Evolutionary conservation across 1,139 yeast species (phyloP).

Genomic region (Candida smagusa): DNA sequence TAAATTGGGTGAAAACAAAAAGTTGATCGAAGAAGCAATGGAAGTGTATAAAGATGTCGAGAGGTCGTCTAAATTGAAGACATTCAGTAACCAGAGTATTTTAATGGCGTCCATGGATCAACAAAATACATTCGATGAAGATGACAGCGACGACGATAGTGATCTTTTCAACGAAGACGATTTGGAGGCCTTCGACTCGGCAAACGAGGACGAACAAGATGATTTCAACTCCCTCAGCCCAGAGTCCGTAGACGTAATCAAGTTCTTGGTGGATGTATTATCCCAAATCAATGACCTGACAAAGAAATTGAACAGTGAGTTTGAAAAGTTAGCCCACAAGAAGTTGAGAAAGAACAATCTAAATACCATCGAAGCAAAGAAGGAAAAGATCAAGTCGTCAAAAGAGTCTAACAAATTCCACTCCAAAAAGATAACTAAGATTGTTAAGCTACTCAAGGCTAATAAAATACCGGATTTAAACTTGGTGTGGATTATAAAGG

Average conservation of each 20-base stretch:
- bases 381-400: conserved; percentile 41
- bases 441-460: conserved; percentile 30
- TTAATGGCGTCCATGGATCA: conserved; percentile 43
- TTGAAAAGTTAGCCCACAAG: conserved; percentile 39
- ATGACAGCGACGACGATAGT: conserved; percentile 13
- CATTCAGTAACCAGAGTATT: conserved; percentile 46
- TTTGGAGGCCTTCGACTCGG: conserved; percentile 13
- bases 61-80: conserved; percentile 42
- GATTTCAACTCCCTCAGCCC: conserved; percentile 24
- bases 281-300: conserved; percentile 27
- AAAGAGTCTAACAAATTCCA: conserved; percentile 37
- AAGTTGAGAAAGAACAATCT: conserved; percentile 39
- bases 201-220: conserved; percentile 21
- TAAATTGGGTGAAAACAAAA: conserved; percentile 41
- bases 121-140: conserved; percentile 20
- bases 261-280: conserved; percentile 11
- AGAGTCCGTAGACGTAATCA: conserved; percentile 32
- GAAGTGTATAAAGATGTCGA: conserved; percentile 48
- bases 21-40: conserved; percentile 48
- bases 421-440: conserved; percentile 33
- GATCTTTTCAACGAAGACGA: conserved; percentile 7
- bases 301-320: conserved; percentile 30
- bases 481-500: conserved; percentile 36
- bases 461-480: conserved; percentile 32
- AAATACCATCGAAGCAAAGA: conserved; percentile 38